phyloP scores from a whole-genome alignment of 495 filamentous ascomycete genomes.

The Annulohypoxylon stygium region DNA sequence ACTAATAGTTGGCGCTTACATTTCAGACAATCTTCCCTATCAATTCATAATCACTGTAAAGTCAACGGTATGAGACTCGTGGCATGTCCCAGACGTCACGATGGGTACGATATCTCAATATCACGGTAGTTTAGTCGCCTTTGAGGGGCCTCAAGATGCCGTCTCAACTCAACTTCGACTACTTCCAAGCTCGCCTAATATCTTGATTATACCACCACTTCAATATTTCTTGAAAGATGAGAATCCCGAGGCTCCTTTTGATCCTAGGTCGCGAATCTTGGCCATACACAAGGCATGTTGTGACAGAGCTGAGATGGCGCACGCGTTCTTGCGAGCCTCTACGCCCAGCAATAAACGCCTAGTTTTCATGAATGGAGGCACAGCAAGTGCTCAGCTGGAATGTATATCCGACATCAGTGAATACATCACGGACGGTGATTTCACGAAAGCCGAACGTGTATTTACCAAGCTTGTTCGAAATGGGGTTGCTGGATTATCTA shows the following conservation, averaged over 20 bases:
- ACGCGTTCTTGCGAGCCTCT: constrained; percentile 59
- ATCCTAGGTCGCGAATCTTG: constrained; percentile 56
- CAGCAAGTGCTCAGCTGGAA: constrained; percentile 57
- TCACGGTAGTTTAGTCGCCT: constrained; percentile 63
- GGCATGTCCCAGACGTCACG: constrained; percentile 4
- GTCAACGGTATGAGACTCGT: constrained; percentile 6
- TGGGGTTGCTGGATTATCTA: constrained; percentile 56
- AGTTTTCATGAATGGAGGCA: constrained; percentile 66
- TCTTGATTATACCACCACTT: constrained; percentile 61
- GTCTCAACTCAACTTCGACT: constrained; percentile 65
- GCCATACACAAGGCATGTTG: constrained; percentile 57
- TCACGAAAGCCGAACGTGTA: constrained; percentile 57
- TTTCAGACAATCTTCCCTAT: not conserved
- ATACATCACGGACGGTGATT: constrained; percentile 57
- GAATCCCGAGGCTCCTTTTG: constrained; percentile 43
- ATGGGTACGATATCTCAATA: constrained; percentile 40
- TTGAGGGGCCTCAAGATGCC: constrained; percentile 63
- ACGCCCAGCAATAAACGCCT: constrained; percentile 57
- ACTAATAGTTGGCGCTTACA: not conserved
- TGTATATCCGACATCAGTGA: constrained; percentile 61
- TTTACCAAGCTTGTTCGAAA: constrained; percentile 59
- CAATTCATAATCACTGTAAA: not conserved
- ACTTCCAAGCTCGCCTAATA: constrained; percentile 62
- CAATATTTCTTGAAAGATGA: constrained; percentile 52
- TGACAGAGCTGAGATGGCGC: constrained; percentile 58